Evolutionary conservation across 106 monocot species (phyloP), one percentile per base, ranked within the genome.

Genomic region (Apostasia shenzhenica): DNA sequence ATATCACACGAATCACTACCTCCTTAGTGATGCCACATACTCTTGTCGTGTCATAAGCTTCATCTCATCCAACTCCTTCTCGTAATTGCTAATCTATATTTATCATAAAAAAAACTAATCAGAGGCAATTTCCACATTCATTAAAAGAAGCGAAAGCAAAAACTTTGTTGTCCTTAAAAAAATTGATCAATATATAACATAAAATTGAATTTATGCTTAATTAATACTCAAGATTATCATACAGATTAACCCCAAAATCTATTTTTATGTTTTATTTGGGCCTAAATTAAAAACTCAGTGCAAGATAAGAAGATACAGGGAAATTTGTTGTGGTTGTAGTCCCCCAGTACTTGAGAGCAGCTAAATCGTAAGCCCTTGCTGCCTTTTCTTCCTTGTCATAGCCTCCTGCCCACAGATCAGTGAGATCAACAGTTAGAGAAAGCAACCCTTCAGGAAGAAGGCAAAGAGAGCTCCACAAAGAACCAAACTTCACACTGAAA

Each of bases 331-430:
- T 95, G 0, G 95, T 95, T 5, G 95, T 92, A 46, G 95, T 67
- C 49, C 95, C 95, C 95, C 95, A 95, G 57, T 95, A 95, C 73
- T 95, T 95, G 48, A 95, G 91, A 70, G 95, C 95, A 63, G 95
- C 95, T 74, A 95, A 83, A 85, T 95, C 95, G 70, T 95, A 95
- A 72, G 95, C 79, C 68, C 95, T 88, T 55, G 95, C 92, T 57
- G 95, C 95, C 78, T 95, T 95, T 7, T 95, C 95, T 76, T 95
- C 95, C 66, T 95, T 95, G 62, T 95, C 95, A 84, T 95, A 95
- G 49, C 95, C 95, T 48, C 95, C 95, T 95, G 59, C 55, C 9
- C 40, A 14, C 59, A 49, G 40, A 61, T 59, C n/a, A 63, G 39
- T 13, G 60, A 51, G 55, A 42, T 8, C 1, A 12, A 62, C 13